A percentile compares a stretch with the other conserved stretches of the same genome.
Conservation (phyloP, 2,329 filamentous ascomycete species). For the Venturia oleaginea region DNA sequence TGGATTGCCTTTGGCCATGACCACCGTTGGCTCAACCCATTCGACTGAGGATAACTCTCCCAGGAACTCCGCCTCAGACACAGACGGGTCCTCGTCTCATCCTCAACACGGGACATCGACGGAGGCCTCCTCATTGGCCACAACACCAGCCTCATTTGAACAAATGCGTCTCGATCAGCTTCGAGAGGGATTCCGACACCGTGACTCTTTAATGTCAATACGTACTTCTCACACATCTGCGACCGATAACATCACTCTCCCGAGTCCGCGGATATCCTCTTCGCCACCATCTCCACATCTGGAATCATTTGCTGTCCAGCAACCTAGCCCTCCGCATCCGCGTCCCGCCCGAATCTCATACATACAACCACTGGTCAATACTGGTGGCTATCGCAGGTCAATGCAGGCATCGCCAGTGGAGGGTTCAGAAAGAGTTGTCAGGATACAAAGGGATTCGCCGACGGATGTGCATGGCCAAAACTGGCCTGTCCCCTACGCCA, state of each 20-base stretch:
- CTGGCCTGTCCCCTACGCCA: not conserved
- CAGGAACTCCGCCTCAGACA: not conserved
- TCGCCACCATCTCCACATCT: conserved; percentile 9
- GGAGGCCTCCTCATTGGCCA: conserved; percentile 27
- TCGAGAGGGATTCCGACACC: conserved; percentile 26
- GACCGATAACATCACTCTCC: conserved; percentile 8
- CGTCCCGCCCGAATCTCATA: not conserved
- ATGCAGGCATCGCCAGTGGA: not conserved
- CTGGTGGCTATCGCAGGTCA: not conserved
- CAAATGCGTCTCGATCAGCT: conserved; percentile 29
- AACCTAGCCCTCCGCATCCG: not conserved
- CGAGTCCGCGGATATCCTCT: conserved; percentile 8
- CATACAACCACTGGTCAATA: not conserved
- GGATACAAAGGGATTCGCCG: not conserved
- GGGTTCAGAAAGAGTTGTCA: not conserved
- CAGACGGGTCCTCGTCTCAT: not conserved
- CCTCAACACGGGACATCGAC: conserved; percentile 10
- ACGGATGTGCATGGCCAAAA: not conserved
- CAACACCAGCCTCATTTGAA: conserved; percentile 27
- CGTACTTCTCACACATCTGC: conserved; percentile 19
- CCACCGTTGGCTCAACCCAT: not conserved
- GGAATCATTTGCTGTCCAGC: conserved; percentile 1
- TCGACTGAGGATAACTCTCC: conserved; percentile 2
- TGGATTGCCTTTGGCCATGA: not conserved
- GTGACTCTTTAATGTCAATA: conserved; percentile 27